Conservation (phyloP, 257 asterid genomes). For the Cruciata laevipes region DNA sequence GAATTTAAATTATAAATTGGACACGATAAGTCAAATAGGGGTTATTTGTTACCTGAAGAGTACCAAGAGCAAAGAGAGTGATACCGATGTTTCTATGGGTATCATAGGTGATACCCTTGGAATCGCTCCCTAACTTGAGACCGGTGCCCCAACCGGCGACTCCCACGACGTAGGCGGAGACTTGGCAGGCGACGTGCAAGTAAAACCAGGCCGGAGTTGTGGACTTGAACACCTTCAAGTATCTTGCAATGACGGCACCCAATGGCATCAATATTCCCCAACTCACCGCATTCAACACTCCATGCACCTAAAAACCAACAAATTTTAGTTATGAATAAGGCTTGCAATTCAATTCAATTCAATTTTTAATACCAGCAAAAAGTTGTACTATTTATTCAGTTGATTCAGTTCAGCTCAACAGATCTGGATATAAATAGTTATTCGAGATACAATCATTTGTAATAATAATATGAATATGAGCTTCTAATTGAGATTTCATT, state of each 20-base stretch:
- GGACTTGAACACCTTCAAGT: slow-evolving; percentile 60
- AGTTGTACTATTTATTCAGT: no score
- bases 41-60: slow-evolving; percentile 41
- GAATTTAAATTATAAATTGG: no score
- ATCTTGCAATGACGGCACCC: slow-evolving; percentile 60
- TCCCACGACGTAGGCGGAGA: slow-evolving; percentile 59
- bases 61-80: slow-evolving; percentile 53
- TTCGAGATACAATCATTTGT: no score
- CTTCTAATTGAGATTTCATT: no score
- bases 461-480: no score
- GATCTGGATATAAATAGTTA: no score
- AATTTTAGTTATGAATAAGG: neutral
- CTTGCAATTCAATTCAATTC: no score
- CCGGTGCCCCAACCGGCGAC: slow-evolving; percentile 87
- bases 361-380: neutral
- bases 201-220: slow-evolving; percentile 77
- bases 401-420: no score
- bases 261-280: slow-evolving; percentile 77
- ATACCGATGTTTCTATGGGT: slow-evolving; percentile 63
- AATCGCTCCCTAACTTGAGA: slow-evolving; percentile 55
- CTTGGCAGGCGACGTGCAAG: slow-evolving; percentile 53
- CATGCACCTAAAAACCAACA: slow-evolving; percentile 44
- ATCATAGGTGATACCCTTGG: slow-evolving; percentile 33
- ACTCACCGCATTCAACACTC: slow-evolving; percentile 66
- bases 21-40: no score